These are phyloP conservation scores for Ophiostoma quercus DNA, from an alignment of 2,329 filamentous ascomycete species.

Conservation along the genomic window DNA sequence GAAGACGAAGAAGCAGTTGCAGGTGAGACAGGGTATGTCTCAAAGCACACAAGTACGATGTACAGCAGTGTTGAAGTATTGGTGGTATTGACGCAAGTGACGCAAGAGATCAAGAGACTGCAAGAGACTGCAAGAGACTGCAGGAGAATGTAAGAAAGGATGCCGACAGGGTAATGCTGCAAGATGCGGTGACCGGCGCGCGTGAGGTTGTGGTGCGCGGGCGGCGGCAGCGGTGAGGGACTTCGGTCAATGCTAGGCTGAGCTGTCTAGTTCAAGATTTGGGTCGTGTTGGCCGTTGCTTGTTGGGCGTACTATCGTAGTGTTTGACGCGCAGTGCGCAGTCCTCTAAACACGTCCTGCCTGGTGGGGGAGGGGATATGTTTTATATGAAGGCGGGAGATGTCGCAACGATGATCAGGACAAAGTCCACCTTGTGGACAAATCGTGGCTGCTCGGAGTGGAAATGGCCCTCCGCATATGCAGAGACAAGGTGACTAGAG, in stretches of 20 bases:
- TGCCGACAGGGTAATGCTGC: neutral
- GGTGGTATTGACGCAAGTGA: conserved; percentile 1
- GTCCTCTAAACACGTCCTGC: too few species aligned
- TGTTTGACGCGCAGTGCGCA: neutral
- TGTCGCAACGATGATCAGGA: conserved; percentile 2
- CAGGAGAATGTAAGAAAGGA: neutral
- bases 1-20: neutral
- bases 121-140: neutral
- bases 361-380: conserved; percentile 1
- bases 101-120: neutral
- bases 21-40: conserved; percentile 11
- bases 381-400: conserved; percentile 9
- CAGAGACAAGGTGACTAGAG: neutral
- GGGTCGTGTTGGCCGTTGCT: neutral
- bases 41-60: neutral
- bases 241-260: neutral
- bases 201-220: conserved; percentile 12
- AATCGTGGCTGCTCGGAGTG: neutral
- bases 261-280: neutral
- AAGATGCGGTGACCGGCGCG: conserved; percentile 23
- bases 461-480: neutral
- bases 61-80: neutral
- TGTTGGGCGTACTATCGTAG: too few species aligned
- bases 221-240: conserved; percentile 22
- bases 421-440: neutral